Percentiles rank a stretch among this genome's conserved stretches.
phyloP scores from a whole-genome alignment of 2,329 filamentous ascomycete species.

The Aspergillus calidoustus region DNA sequence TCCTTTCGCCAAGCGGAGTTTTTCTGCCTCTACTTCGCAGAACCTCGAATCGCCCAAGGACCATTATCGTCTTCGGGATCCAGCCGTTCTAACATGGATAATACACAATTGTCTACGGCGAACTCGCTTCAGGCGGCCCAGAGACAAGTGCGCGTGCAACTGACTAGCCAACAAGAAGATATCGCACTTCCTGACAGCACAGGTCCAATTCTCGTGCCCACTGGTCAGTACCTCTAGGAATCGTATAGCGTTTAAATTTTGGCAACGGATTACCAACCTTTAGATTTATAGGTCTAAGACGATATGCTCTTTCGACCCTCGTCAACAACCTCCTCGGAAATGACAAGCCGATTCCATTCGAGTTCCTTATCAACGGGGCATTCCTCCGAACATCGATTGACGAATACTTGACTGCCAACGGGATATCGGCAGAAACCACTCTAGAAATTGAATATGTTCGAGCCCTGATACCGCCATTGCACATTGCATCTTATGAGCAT shows the following conservation, averaged over 20 bases:
- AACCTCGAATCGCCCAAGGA: conserved; percentile 1
- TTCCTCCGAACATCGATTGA: conserved; percentile 89
- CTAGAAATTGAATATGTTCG: conserved; percentile 91
- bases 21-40: conserved; percentile 22
- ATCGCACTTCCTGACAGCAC: conserved; percentile 59
- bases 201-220: conserved; percentile 62
- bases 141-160: conserved; percentile 59
- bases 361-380: conserved; percentile 93
- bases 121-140: conserved; percentile 35
- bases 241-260: background rate
- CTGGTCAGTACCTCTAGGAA: conserved; percentile 46
- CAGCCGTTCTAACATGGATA: conserved; percentile 31
- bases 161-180: conserved; percentile 58
- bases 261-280: conserved; percentile 19
- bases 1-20: conserved; percentile 30
- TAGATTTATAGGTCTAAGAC: conserved; percentile 52
- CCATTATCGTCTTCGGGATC: conserved; percentile 3
- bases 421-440: conserved; percentile 85
- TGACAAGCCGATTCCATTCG: conserved; percentile 64
- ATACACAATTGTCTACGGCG: conserved; percentile 26
- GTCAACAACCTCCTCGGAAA: conserved; percentile 65
- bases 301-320: conserved; percentile 65
- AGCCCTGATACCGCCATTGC: conserved; percentile 84
- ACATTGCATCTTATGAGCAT: conserved; percentile 91
- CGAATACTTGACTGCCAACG: conserved; percentile 83